Base-by-base conservation (phyloP, 805 yeast genomes). In the Osmozyma mogii region DNA sequence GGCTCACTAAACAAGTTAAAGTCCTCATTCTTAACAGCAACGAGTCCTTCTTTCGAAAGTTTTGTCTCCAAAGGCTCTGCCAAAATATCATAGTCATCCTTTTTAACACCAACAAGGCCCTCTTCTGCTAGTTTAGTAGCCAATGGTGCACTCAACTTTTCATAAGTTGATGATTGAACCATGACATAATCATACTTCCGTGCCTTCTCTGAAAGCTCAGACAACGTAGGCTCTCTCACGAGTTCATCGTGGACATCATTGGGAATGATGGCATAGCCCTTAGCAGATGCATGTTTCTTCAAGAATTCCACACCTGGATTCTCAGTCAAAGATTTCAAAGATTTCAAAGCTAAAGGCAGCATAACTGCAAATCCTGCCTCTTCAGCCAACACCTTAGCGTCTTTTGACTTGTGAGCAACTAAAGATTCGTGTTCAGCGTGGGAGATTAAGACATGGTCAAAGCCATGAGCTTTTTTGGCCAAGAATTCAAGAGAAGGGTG, bases 401-500 rank as follows among this genome's bases (percentile, higher is more conserved):
- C n/a, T n/a, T n/a, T 18, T 13, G 52, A 50, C 4, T 25, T 15
- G 1, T 29, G 32, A 10, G 50, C 29, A 7, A 18, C 20, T 9
- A 18, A 18, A 7, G 9, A 18, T 9, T 9, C 20, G 20, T 18
- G 20, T 18, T 18, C 20, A 9, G 7, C 20, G 9, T 18, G 7
- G 9, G 8, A 36, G 40, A 12, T 43, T 45, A 25, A 10, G 53
- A 35, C 32, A 28, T 44, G 46, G 9, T 38, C 40, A 6, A 24
- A 31, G 6, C 37, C 31, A 4, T 19, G 23, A 0, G 65, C 56
- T 19, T 52, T 49, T 4, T 31, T 35, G 20, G 33, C 43, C 18
- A 69, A 22, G 25, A 49, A 44, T 0, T 55, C 61, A 5, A 49
- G 10, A 12, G 54, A 24, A 5, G 70, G 68, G 6, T 30, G 32